phyloP scores from a whole-genome alignment of 257 asterid genomes.

The Capsicum chinense region DNA sequence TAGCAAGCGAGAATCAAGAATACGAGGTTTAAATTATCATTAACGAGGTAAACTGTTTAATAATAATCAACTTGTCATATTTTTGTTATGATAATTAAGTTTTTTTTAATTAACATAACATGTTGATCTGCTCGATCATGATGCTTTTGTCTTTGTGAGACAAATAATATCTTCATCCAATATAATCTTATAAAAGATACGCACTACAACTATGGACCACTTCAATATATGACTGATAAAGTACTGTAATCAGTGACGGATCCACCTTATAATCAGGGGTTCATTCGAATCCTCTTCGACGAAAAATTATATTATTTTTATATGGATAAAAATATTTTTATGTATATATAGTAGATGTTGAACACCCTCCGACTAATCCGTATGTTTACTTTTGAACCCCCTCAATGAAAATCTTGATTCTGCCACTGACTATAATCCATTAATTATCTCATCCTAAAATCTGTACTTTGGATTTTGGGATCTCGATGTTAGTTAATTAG shows the following conservation, averaged over 20 bases:
- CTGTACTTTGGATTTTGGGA: conserved; percentile 23
- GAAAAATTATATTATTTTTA: too few species aligned
- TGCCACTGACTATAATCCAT: background rate
- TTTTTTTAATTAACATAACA: too few species aligned
- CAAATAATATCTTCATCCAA: background rate
- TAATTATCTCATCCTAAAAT: background rate
- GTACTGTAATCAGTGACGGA: background rate
- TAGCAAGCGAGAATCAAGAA: background rate
- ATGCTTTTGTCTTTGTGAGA: background rate
- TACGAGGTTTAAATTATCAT: conserved; percentile 19
- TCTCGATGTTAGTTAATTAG: conserved; percentile 26
- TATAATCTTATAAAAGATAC: background rate
- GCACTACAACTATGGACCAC: conserved; percentile 21
- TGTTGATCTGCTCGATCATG: background rate
- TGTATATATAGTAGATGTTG: too few species aligned
- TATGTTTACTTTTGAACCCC: too few species aligned
- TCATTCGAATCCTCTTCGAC: too few species aligned
- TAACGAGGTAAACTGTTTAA: background rate
- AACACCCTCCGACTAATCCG: too few species aligned
- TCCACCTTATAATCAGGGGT: too few species aligned
- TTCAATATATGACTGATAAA: background rate
- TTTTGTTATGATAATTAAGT: background rate
- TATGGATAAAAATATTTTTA: too few species aligned
- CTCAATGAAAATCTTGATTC: too few species aligned
- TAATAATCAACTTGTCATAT: background rate